phyloP scores from a whole-genome alignment of 2,329 filamentous ascomycete species.

The Paecilomyces formosus region DNA sequence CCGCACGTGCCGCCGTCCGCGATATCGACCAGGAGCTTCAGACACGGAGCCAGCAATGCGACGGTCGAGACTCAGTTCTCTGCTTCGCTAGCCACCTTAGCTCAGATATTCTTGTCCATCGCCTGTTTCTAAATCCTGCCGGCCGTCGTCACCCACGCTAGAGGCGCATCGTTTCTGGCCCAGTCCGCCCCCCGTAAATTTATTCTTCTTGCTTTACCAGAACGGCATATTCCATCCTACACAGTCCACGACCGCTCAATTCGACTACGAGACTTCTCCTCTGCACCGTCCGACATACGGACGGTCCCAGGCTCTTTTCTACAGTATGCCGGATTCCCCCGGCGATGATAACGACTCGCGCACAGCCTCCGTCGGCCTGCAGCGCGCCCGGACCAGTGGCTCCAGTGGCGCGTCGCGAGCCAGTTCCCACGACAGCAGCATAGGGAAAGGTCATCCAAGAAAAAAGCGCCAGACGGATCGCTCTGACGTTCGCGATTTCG shows the following conservation, averaged over 20 bases:
- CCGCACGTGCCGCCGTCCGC: neutral
- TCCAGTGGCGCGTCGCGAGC: slow-evolving; percentile 16
- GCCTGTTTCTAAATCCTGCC: neutral
- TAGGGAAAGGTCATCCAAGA: slow-evolving; percentile 19
- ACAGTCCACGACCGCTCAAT: neutral
- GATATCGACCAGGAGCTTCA: neutral
- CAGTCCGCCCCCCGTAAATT: neutral
- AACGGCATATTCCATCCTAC: neutral
- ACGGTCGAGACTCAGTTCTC: neutral
- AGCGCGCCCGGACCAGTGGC: slow-evolving; percentile 21
- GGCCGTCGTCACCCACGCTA: neutral
- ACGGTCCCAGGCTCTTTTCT: neutral
- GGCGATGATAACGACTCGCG: slow-evolving; percentile 38
- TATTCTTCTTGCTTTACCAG: neutral
- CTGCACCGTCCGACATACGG: neutral
- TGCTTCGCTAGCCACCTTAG: neutral
- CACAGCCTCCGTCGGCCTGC: slow-evolving; percentile 36
- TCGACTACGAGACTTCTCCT: neutral
- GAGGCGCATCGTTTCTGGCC: neutral
- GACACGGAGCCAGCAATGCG: neutral
- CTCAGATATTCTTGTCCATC: neutral
- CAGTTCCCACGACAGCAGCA: slow-evolving; percentile 15
- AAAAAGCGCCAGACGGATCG: slow-evolving; percentile 14
- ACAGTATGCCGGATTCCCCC: slow-evolving; percentile 18
- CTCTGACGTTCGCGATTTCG: slow-evolving; percentile 26